Evolutionary conservation across 192 early-diverging fungal species (phyloP).

Genomic region (Gaertneriomyces sp.): DNA sequence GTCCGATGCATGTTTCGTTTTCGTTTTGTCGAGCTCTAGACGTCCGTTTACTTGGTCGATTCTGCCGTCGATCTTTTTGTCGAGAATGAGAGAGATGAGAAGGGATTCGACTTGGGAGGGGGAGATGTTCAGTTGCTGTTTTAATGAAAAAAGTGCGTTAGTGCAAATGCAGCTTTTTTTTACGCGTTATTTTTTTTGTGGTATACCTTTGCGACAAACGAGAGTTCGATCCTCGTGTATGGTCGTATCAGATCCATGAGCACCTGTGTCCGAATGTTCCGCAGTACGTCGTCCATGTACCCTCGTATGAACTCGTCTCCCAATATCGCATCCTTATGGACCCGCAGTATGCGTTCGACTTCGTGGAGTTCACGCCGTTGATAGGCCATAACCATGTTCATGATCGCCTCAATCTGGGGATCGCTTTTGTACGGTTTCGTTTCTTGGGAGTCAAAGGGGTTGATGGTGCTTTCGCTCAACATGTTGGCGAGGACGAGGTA

Average conservation of each 20-base stretch:
- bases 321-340: conserved; percentile 73
- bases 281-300: conserved; percentile 88
- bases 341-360: conserved; percentile 83
- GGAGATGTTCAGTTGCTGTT: conserved; percentile 74
- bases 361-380: conserved; percentile 81
- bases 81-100: conserved; percentile 81
- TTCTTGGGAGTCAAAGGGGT: conserved; percentile 96
- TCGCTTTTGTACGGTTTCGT: conserved; percentile 96
- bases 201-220: conserved; percentile 70
- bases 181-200: not conserved
- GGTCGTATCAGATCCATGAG: conserved; percentile 80
- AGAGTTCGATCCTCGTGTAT: conserved; percentile 87
- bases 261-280: conserved; percentile 90
- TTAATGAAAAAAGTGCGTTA: conserved; percentile 3
- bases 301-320: conserved; percentile 84
- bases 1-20: too few species aligned
- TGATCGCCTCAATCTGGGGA: conserved; percentile 89
- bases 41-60: conserved; percentile 90
- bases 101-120: conserved; percentile 77
- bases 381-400: conserved; percentile 84
- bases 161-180: not conserved
- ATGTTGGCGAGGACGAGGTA: conserved; percentile 95
- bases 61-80: conserved; percentile 75
- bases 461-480: conserved; percentile 92
- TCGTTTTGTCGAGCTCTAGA: conserved; percentile 49